phyloP scores from a whole-genome alignment of 257 asterid genomes.

The Solanum peruvianum region DNA sequence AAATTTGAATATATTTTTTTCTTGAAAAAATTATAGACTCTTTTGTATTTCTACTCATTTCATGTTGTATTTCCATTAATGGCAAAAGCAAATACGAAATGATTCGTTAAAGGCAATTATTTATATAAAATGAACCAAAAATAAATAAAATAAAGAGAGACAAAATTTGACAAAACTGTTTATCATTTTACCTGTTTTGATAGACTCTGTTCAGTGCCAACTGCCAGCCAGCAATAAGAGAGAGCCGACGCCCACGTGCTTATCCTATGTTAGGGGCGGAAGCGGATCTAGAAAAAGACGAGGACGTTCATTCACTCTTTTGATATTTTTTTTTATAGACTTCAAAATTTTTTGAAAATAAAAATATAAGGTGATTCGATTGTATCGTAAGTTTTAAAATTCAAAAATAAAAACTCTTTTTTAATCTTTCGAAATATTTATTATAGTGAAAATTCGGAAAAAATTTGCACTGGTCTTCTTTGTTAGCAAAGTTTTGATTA shows the following conservation, averaged over 20 bases:
- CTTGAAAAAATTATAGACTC: not conserved
- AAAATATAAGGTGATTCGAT: too few species aligned
- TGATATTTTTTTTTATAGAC: too few species aligned
- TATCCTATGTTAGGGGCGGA: conserved; percentile 13
- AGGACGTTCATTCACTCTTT: not conserved
- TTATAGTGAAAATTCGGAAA: too few species aligned
- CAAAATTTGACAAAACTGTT: not conserved
- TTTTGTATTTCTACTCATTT: not conserved
- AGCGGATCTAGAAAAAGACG: not conserved
- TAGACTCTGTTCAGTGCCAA: not conserved
- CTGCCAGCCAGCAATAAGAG: conserved; percentile 52
- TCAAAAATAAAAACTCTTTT: too few species aligned
- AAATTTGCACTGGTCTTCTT: not conserved
- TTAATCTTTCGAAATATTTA: too few species aligned
- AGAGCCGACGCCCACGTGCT: conserved; percentile 67
- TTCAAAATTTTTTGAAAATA: too few species aligned
- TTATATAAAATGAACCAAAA: not conserved
- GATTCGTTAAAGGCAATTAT: not conserved
- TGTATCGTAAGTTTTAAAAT: too few species aligned
- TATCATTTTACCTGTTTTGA: not conserved
- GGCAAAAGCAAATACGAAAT: not conserved
- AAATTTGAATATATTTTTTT: not conserved
- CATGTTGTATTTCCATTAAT: not conserved
- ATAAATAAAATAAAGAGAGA: not conserved
- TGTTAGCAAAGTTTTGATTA: conserved; percentile 16